Base-by-base conservation (phyloP, 2,329 filamentous ascomycete genomes). In the Claviceps paspali region DNA sequence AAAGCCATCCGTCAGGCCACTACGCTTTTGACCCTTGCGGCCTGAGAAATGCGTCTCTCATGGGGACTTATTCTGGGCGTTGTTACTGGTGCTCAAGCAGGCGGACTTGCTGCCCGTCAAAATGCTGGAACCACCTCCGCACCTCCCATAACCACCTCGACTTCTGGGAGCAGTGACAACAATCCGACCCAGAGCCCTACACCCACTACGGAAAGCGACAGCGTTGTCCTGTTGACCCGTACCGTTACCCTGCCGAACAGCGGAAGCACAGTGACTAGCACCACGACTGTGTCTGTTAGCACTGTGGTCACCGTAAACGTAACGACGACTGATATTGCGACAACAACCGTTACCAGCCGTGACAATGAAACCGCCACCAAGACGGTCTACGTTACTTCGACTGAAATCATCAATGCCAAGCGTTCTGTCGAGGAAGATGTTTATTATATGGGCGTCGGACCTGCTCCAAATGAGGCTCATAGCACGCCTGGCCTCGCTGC, bases 301-400 rank as follows among this genome's bases (percentile, higher is more conserved):
- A 52, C 50, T 4, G 39, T 52, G 21, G 51, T 52, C 21, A 60
- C 58, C 27, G 47, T 57, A 14, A 33, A 56, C 35, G 45, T 59
- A 17, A 60, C 57, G 17, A 48, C 46, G 10, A 62, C 57, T 33
- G 43, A 43, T 30, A 57, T 60, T 42, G 43, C 47, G 33, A 63
- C 59, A 26, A 48, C 44, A 15, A 62, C 58, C 37, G 50, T 61
- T 38, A 62, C 60, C 35, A 52, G 47, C 39, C 50, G 44, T 38
- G 51, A 56, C 35, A 49, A 49, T 24, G 48, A 54, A 5, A 59
- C 55, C 10, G 57, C 59, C 26, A 62, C 60, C 7, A 49, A 40
- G 29, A 58, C 50, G 18, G 46, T 54, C 30, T 61, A 52, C 32
- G 46, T 47, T 35, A 62, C 60, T 1, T 52, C 49, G 3, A 61